phyloP scores from a whole-genome alignment of 2,329 filamentous ascomycete genomes.

The Trichoderma breve region DNA sequence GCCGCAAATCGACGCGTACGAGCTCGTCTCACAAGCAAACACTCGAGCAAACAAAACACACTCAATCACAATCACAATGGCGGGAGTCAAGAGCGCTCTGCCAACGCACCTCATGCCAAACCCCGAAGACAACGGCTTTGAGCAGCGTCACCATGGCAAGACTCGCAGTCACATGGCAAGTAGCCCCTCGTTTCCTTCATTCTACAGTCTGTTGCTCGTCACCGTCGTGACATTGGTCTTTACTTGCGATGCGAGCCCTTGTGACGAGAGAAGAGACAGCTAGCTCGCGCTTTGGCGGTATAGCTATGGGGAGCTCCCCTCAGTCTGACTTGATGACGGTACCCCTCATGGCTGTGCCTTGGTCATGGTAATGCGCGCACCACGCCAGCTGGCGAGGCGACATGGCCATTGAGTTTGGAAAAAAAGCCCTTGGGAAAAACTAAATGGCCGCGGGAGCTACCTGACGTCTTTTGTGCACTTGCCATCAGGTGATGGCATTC shows the following conservation, averaged over 20 bases:
- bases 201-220: not conserved
- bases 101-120: slow-evolving; percentile 79
- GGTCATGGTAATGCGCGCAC: not conserved
- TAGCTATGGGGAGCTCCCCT: not conserved
- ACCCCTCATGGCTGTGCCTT: slow-evolving; percentile 9
- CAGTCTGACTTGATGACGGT: not conserved
- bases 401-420: not conserved
- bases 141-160: slow-evolving; percentile 76
- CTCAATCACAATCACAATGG: slow-evolving; percentile 50
- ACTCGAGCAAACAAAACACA: not conserved
- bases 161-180: slow-evolving; percentile 82
- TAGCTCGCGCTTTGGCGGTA: not conserved
- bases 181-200: slow-evolving; percentile 28
- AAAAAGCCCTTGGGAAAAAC: not conserved
- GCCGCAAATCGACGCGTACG: not conserved
- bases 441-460: not conserved
- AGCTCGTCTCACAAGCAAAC: slow-evolving; percentile 1
- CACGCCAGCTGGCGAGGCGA: not conserved
- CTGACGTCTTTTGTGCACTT: slow-evolving; percentile 3
- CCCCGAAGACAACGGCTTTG: slow-evolving; percentile 49
- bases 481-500: not conserved
- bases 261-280: not conserved
- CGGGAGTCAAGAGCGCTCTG: slow-evolving; percentile 70
- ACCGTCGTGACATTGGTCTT: not conserved
- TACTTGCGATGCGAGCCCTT: not conserved